A percentile compares a stretch with the other conserved stretches of the same genome.
Conservation (phyloP, 2,329 filamentous ascomycete species). For the Fusarium devonianum region DNA sequence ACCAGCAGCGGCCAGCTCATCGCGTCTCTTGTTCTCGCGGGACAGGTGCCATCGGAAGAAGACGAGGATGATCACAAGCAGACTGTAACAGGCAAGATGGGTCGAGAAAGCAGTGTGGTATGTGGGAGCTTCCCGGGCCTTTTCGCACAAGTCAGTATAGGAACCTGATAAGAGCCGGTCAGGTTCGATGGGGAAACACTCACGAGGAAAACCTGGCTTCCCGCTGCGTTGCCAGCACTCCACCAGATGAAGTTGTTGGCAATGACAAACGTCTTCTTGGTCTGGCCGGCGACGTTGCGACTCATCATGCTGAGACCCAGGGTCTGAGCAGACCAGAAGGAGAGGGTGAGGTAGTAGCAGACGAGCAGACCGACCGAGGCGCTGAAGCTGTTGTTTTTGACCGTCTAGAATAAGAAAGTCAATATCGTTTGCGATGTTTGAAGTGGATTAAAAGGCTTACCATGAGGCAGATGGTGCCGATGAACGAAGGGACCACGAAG, state of each 20-base stretch:
- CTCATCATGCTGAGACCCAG: slow-evolving; percentile 72
- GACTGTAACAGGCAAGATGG: slow-evolving; percentile 72
- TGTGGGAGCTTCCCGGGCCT: slow-evolving; percentile 51
- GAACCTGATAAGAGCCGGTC: too few relatives aligned
- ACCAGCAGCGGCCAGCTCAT: slow-evolving; percentile 53
- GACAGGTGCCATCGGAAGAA: slow-evolving; percentile 65
- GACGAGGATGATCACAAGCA: slow-evolving; percentile 65
- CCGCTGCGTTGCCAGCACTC: slow-evolving; percentile 72
- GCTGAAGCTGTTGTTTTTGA: slow-evolving; percentile 63
- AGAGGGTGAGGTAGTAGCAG: slow-evolving; percentile 78
- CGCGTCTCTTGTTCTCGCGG: slow-evolving; percentile 65
- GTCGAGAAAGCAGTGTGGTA: slow-evolving; percentile 75
- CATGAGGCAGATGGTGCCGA: slow-evolving; percentile 77
- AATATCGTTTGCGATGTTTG: background rate
- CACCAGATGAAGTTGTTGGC: slow-evolving; percentile 75
- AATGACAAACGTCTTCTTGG: slow-evolving; percentile 74
- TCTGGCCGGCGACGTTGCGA: slow-evolving; percentile 75
- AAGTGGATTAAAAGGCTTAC: background rate
- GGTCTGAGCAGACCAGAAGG: slow-evolving; percentile 78
- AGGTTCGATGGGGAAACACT: too few relatives aligned
- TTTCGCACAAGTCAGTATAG: background rate
- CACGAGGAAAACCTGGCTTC: slow-evolving; percentile 39
- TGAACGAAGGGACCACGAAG: slow-evolving; percentile 73
- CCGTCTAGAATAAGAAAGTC: slow-evolving; percentile 52
- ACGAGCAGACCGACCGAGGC: slow-evolving; percentile 73